Conservation (phyloP, 306 rosid species). For the Rosa chinensis region DNA sequence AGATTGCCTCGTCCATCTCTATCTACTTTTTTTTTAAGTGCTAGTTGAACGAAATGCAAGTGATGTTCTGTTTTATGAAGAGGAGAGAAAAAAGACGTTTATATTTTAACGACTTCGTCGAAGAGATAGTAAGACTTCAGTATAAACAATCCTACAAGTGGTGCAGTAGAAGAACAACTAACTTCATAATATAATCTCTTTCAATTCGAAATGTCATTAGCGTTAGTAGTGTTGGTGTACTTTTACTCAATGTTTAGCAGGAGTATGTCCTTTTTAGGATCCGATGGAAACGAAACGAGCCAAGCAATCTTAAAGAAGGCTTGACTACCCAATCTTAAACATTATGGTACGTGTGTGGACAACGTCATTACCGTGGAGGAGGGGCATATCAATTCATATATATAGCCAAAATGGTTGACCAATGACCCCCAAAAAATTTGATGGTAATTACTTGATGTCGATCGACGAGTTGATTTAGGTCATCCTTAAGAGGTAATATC, state of each 20-base stretch:
- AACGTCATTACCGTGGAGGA: background rate
- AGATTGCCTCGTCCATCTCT: background rate
- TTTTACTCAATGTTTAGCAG: background rate
- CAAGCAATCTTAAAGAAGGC: background rate
- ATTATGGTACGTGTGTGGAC: background rate
- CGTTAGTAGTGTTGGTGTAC: background rate
- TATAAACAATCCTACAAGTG: background rate
- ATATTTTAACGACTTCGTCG: background rate
- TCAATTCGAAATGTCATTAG: background rate
- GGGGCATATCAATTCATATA: background rate
- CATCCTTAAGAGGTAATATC: background rate
- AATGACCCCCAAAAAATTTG: background rate
- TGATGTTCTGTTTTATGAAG: background rate
- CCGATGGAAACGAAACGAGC: background rate
- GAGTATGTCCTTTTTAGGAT: background rate
- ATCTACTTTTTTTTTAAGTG: background rate
- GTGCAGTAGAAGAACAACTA: background rate
- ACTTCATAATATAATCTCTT: background rate
- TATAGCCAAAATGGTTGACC: constrained; percentile 5
- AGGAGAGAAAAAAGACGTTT: background rate
- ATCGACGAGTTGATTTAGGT: background rate
- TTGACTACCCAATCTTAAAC: background rate
- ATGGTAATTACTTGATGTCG: background rate
- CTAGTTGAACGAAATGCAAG: background rate
- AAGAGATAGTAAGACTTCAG: background rate